Base-by-base conservation (phyloP, 2,329 filamentous ascomycete genomes). In the Colletotrichum endophyticum region DNA sequence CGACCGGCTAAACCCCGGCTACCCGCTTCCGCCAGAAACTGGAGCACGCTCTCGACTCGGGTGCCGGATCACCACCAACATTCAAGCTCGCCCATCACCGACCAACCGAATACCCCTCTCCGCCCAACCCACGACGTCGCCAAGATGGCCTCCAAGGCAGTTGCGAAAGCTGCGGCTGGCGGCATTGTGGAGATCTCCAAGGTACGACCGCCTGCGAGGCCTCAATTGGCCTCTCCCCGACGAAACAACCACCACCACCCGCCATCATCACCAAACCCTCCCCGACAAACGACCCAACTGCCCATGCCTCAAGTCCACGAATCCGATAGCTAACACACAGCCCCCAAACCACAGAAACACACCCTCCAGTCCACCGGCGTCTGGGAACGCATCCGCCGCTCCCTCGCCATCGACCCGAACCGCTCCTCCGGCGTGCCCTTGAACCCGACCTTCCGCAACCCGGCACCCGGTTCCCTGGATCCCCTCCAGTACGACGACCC, bases 361-460 rank as follows among this genome's bases (percentile, higher is more conserved):
- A 98, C 96, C 44, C 89, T 99, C 79, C 95, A 98, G 84, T 97
- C 96, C 68, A 92, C 90, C 53, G 97, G 97, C 56, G 88, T 99
- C 86, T 99, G 95, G 95, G 96, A 96, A 83, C 88, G 88, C 73
- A 88, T 99, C 85, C 96, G 96, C 84, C 92, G 93, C 80, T 84
- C 94, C 81, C 86, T 98, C 80, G 92, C 95, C 80, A 88, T 99
- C 82, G 96, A 98, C 85, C 91, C 96, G 44, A 92, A 95, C 83
- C 96, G 97, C 79, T 98, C 96, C 80, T 96, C 94, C 82, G 97
- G 97, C 85, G 89, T 99, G 25, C 97, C 97, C 63, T 89, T 99
- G 82, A 99, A 99, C 91, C 93, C 96, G 56, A 94, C 96, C 88
- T 98, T 92, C 91, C 96, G 97, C 81, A 94, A 95, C 87, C 97